phyloP scores from a whole-genome alignment of 225 moss, liverwort and hornwort species.

The Polytrichum formosum region DNA sequence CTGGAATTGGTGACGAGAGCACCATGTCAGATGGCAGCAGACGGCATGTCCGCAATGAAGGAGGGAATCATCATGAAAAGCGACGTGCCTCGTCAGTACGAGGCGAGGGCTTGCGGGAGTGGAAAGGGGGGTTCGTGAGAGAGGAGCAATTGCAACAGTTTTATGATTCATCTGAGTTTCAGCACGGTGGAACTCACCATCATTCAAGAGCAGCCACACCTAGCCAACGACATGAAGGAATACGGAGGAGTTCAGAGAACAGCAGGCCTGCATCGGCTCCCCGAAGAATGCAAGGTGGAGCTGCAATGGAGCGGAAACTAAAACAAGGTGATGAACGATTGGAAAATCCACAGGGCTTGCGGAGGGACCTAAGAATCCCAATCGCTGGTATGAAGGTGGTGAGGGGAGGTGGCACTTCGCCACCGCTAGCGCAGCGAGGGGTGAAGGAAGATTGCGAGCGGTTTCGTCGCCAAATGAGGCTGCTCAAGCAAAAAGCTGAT shows the following conservation, averaged over 20 bases:
- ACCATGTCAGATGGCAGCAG: constrained; percentile 17
- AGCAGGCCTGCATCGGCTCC: constrained; percentile 40
- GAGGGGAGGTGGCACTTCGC: constrained; percentile 14
- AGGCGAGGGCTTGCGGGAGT: constrained; percentile 48
- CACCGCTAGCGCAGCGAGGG: constrained; percentile 23
- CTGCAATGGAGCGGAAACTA: constrained; percentile 18
- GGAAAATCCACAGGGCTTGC: constrained; percentile 7
- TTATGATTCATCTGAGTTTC: constrained; percentile 26
- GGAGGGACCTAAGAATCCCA: constrained; percentile 17
- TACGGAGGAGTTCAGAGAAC: constrained; percentile 24
- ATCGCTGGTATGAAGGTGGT: constrained; percentile 25
- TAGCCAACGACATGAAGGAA: constrained; percentile 18
- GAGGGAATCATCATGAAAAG: constrained; percentile 27
- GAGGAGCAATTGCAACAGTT: constrained; percentile 40
- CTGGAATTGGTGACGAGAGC: constrained; percentile 25
- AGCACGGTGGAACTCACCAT: constrained; percentile 2
- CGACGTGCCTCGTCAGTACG: constrained; percentile 20
- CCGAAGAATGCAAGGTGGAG: constrained; percentile 38
- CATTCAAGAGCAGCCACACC: constrained; percentile 9
- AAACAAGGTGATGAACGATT: constrained; percentile 13
- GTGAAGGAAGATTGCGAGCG: constrained; percentile 79
- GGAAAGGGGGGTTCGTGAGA: constrained; percentile 67
- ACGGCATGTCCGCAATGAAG: constrained; percentile 20
- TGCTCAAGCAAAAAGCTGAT: constrained; percentile 59
- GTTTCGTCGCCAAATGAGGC: constrained; percentile 72